These are phyloP conservation scores for Mycena galericulata DNA, from an alignment of 768 basidiomycete genomes.

Conservation along the genomic window DNA sequence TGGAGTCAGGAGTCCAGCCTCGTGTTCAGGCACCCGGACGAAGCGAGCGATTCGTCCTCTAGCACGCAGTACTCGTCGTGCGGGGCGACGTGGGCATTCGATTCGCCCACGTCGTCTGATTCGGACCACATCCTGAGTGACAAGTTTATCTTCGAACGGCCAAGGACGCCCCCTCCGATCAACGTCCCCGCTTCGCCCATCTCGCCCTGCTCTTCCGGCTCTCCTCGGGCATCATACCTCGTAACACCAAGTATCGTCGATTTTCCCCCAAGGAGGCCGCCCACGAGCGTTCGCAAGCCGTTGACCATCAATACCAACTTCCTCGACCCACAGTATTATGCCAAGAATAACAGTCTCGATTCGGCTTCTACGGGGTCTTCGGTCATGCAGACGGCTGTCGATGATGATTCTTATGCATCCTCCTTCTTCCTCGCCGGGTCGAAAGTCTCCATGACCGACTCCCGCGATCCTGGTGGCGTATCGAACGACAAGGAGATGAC, in stretches of 20 bases:
- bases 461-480: constrained; percentile 52
- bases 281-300: constrained; percentile 52
- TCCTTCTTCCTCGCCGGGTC: constrained; percentile 66
- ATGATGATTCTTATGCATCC: constrained; percentile 70
- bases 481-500: constrained; percentile 68
- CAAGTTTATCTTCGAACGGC: constrained; percentile 58
- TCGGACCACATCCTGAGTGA: constrained; percentile 50
- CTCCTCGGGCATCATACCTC: constrained; percentile 61
- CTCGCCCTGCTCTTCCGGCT: constrained; percentile 53
- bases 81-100: constrained; percentile 67
- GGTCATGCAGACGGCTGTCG: constrained; percentile 81
- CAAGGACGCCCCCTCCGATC: constrained; percentile 61
- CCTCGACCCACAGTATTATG: constrained; percentile 58
- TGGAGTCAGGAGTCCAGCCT: constrained; percentile 53
- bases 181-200: constrained; percentile 56
- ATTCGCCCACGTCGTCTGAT: constrained; percentile 62
- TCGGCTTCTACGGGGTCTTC: constrained; percentile 67
- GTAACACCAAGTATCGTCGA: constrained; percentile 68
- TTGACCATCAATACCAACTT: constrained; percentile 74
- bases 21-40: constrained; percentile 39
- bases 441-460: constrained; percentile 50
- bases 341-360: constrained; percentile 55
- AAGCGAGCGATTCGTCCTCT: constrained; percentile 30
- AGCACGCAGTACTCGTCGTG: constrained; percentile 55
- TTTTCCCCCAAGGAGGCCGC: constrained; percentile 52